These are phyloP conservation scores for Eucalyptus grandis DNA, from an alignment of 345 rosid species.

Conservation along the genomic window DNA sequence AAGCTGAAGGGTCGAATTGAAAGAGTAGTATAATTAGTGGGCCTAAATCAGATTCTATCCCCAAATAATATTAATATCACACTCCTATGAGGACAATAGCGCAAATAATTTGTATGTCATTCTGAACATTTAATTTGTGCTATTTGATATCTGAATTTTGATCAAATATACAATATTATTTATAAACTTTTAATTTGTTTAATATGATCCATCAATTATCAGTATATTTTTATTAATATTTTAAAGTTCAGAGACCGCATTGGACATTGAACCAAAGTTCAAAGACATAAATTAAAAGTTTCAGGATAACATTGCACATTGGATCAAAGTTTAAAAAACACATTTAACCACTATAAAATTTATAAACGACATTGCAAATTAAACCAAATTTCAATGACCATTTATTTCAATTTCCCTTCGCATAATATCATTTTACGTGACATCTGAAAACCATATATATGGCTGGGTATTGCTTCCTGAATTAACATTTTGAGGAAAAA, in stretches of 20 bases:
- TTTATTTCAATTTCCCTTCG: not conserved
- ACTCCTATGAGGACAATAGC: not conserved
- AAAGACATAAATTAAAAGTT: too few species aligned
- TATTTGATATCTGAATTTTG: accelerated
- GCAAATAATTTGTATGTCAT: accelerated
- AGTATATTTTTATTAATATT: too few species aligned
- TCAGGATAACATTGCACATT: accelerated
- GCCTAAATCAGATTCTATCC: not conserved
- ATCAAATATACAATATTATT: accelerated
- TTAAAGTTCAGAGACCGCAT: accelerated
- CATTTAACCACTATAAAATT: too few species aligned
- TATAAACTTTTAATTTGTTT: accelerated
- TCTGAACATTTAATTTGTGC: accelerated
- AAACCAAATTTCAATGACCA: not conserved
- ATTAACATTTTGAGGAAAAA: not conserved
- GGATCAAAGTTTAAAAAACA: accelerated
- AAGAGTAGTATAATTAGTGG: not conserved
- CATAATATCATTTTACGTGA: accelerated
- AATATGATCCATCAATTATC: accelerated
- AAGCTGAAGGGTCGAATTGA: not conserved
- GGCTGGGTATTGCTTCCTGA: not conserved
- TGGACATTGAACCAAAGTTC: accelerated
- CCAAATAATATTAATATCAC: not conserved
- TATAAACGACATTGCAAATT: accelerated
- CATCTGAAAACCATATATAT: not conserved